Evolutionary conservation across 345 rosid genomes (phyloP).

Genomic region (Excoecaria agallocha): DNA sequence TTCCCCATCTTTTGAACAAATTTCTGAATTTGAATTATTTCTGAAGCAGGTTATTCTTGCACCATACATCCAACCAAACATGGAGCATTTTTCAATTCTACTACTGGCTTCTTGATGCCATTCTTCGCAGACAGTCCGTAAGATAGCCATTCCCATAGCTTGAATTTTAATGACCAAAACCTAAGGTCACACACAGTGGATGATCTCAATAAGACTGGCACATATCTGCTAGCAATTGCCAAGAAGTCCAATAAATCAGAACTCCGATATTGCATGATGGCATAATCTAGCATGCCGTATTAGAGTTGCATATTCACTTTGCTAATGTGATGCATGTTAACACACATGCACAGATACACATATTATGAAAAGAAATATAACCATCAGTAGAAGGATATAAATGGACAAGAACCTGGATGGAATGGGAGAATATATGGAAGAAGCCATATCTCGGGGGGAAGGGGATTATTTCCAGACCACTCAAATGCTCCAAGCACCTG

Average conservation of each 20-base stretch:
- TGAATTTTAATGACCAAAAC: too few species aligned
- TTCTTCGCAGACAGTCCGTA: too few species aligned
- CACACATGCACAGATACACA: neutral
- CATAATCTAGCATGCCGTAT: neutral
- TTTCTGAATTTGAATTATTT: neutral
- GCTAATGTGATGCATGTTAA: neutral
- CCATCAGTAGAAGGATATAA: neutral
- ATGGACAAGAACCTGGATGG: slow-evolving; percentile 73
- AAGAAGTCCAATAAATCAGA: neutral
- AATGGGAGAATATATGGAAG: slow-evolving; percentile 79
- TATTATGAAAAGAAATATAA: neutral
- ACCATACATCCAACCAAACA: too few species aligned
- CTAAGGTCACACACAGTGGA: too few species aligned
- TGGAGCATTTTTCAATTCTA: too few species aligned
- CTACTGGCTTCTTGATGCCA: too few species aligned
- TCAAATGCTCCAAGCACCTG: slow-evolving; percentile 94
- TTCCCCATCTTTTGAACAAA: neutral
- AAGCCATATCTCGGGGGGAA: slow-evolving; percentile 99
- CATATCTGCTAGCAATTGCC: neutral
- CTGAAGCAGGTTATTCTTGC: too few species aligned
- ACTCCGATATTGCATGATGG: neutral
- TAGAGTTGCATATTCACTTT: neutral
- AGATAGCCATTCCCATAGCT: too few species aligned
- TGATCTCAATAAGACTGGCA: neutral
- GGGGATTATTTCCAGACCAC: slow-evolving; percentile 96